Evolutionary conservation across 352 stramenopile species (phyloP).

Genomic region (Globisporangium heterothallicum): DNA sequence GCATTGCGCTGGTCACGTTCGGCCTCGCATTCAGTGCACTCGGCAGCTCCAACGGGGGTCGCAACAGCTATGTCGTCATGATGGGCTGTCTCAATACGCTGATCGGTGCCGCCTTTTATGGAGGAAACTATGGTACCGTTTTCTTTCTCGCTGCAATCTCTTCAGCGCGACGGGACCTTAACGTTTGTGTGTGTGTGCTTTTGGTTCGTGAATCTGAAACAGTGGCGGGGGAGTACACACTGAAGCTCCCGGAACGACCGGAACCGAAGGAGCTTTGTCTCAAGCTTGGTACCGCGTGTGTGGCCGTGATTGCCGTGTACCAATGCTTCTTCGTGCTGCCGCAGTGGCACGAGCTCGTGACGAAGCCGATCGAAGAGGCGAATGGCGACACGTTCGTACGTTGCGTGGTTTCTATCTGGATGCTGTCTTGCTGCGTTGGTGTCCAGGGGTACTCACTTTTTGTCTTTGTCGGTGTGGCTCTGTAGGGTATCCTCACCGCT

Average conservation of each 20-base stretch:
- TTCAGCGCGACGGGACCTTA: too few relatives aligned
- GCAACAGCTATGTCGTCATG: slow-evolving; percentile 64
- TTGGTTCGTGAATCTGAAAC: neutral
- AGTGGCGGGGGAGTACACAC: slow-evolving; percentile 78
- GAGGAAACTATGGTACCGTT: slow-evolving; percentile 68
- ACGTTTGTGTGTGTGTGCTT: neutral
- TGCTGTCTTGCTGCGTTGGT: too few relatives aligned
- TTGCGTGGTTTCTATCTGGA: neutral
- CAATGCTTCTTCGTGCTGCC: slow-evolving; percentile 79
- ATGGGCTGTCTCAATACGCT: slow-evolving; percentile 85
- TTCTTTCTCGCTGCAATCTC: neutral
- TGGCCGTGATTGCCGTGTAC: slow-evolving; percentile 73
- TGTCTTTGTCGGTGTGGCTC: too few relatives aligned
- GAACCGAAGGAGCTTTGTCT: slow-evolving; percentile 74
- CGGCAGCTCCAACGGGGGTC: slow-evolving; percentile 53
- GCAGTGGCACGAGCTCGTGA: slow-evolving; percentile 67
- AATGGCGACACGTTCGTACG: slow-evolving; percentile 51
- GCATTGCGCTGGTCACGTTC: slow-evolving; percentile 80
- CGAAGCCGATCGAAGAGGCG: slow-evolving; percentile 66
- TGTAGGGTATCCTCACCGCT: slow-evolving; percentile 47
- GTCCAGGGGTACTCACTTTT: too few relatives aligned
- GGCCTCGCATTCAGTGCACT: slow-evolving; percentile 77
- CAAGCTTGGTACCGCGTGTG: slow-evolving; percentile 69
- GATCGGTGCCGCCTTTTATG: slow-evolving; percentile 76
- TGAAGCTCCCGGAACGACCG: slow-evolving; percentile 70